Evolutionary conservation across 306 rosid species (phyloP), one percentile per base, ranked within the genome.

Genomic region (Cucurbita maxima): DNA sequence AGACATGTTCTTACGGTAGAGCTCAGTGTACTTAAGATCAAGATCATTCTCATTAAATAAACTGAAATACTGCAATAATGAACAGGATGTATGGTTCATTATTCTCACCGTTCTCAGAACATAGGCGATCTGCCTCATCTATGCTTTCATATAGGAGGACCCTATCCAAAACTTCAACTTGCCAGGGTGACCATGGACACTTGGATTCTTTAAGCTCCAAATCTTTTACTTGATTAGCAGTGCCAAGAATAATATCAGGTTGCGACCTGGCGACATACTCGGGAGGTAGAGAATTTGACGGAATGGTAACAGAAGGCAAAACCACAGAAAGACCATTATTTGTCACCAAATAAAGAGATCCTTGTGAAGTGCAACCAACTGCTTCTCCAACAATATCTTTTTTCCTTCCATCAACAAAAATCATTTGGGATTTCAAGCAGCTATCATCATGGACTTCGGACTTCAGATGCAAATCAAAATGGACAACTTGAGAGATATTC

Each of bases 61-160:
- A 58, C 13, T 50, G 41, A 58, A 74, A 59, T 74, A 59, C 60
- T 60, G 70, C 34, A 44, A 58, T 47, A 6, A 74, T 34, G 43
- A 59, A 34, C 10, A 60, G 15, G 47, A 45, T 13, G 44, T 58
- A 57, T 56, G 45, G 47, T 70, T 74, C 48, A 47, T 68, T 77
- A 80, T 80, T 77, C 94, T 88, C 72, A 93, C 98, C 98, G 76
- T 93, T 93, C 84, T 87, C 88, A 79, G 76, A 82, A 81, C 98
- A 93, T 79, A 93, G 63, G 63, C 75, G 84, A 77, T 93, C 97
- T 53, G 96, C 97, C 79, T 76, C 94, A 71, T 87, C 85, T 40
- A 83, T 83, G 77, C 96, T 84, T 84, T 90, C 96, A 50, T 90
- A 87, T 80, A 93, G 73, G 76, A 90, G 89, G 80, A 86, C 92